phyloP scores from a whole-genome alignment of 257 asterid genomes.

The Solanum piurae region DNA sequence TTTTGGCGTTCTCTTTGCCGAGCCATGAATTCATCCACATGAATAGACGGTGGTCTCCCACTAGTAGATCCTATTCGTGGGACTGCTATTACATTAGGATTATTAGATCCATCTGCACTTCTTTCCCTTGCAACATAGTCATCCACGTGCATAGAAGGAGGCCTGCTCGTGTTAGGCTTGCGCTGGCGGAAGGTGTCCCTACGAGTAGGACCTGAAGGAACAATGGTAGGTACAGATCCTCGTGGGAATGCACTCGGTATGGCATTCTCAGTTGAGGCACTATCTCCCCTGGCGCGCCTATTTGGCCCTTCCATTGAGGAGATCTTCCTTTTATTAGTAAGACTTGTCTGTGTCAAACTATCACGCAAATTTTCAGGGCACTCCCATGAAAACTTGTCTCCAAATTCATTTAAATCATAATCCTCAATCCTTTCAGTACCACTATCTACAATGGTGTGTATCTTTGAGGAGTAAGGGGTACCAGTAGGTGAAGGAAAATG shows the following conservation, averaged over 20 bases:
- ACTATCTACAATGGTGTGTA: conserved; percentile 35
- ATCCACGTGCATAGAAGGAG: conserved; percentile 99
- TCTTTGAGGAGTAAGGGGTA: conserved; percentile 39
- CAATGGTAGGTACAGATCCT: conserved; percentile 44
- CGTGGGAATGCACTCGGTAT: conserved; percentile 57
- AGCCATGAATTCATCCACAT: conserved; percentile 96
- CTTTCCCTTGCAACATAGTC: conserved; percentile 95
- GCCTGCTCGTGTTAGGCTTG: conserved; percentile 95
- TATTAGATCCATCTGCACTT: conserved; percentile 62
- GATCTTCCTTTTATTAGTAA: conserved; percentile 53
- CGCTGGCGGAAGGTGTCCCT: conserved; percentile 94
- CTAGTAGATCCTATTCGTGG: conserved; percentile 70
- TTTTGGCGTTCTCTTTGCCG: conserved; percentile 86
- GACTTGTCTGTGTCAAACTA: conserved; percentile 55
- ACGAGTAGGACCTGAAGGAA: conserved; percentile 69
- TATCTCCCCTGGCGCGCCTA: conserved; percentile 68
- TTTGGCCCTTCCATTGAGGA: conserved; percentile 59
- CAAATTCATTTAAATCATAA: conserved; percentile 38
- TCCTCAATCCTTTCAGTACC: conserved; percentile 45
- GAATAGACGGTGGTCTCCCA: conserved; percentile 91
- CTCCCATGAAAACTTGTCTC: conserved; percentile 71
- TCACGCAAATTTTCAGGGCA: conserved; percentile 88
- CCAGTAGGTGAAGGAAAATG: conserved; percentile 20
- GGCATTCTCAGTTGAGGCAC: conserved; percentile 35
- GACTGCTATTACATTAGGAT: conserved; percentile 67